Base-by-base conservation (phyloP, 2,329 filamentous ascomycete genomes). In the Whalleya microplaca region DNA sequence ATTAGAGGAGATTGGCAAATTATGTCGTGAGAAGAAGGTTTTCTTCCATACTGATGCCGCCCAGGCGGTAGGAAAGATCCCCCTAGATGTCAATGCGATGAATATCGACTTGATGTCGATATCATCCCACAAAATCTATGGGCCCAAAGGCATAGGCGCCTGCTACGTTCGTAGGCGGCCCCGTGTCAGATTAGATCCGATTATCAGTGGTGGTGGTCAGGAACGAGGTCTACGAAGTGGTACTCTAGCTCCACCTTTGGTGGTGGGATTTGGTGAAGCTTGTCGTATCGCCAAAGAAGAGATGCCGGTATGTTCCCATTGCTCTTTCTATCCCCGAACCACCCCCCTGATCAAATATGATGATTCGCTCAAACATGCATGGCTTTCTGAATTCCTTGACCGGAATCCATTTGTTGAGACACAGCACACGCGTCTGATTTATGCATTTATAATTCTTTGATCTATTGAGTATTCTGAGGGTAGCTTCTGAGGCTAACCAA, bases 71-170 rank as follows among this genome's bases (percentile, higher is more conserved):
- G 95, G 95, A 71, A 99, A 99, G 81, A 97, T 99, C 48, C 92
- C 93, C 0, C 79, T 99, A 46, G 92, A 97, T 69, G 95, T 99
- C 70, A 97, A 98, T 75, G 90, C 91, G 75, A 94, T 96, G 92
- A 96, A 97, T 75, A 89, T 99, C 63, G 95, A 99, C 72, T 79
- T 99, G 71, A 97, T 99, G 94, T 98, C 94, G 27, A 97, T 99
- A 59, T 98, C 95, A 8, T 93, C 91, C 27, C 95, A 99, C 79
- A 99, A 99, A 78, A 96, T 99, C 52, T 99, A 99, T 72, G 95
- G 95, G 21, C 95, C 95, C 51, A 99, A 96, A 81, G 95, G 95
- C 32, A 91, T 99, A 55, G 95, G 95, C 56, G 95, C 95, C 56
- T 99, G 95, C 78, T 99, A 94, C 71, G 91, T 99, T 47, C 89